A percentile compares a stretch with the other conserved stretches of the same genome.
Conservation (phyloP, 768 basidiomycete genomes). For the Cubamyces sp. region DNA sequence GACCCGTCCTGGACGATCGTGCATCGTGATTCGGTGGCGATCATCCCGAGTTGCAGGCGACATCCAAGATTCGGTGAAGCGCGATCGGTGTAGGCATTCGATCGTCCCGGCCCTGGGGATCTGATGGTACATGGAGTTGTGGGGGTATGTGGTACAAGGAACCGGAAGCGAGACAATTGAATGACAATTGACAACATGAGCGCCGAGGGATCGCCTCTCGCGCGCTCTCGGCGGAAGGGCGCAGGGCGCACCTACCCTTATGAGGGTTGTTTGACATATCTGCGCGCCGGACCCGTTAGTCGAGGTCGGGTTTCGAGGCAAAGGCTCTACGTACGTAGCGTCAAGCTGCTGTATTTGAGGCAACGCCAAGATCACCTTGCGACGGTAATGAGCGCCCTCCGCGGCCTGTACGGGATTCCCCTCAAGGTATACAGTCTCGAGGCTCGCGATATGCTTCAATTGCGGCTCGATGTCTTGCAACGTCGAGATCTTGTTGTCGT, state of each 20-base stretch:
- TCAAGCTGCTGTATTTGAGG: slow-evolving; percentile 94
- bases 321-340: slow-evolving; percentile 73
- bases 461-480: slow-evolving; percentile 69
- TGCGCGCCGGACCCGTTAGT: neutral
- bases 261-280: slow-evolving; percentile 29
- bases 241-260: neutral
- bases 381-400: slow-evolving; percentile 78
- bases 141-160: slow-evolving; percentile 25
- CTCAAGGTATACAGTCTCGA: slow-evolving; percentile 94
- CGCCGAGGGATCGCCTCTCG: neutral
- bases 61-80: slow-evolving; percentile 18
- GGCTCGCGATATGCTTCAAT: slow-evolving; percentile 57
- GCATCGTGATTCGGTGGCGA: slow-evolving; percentile 18
- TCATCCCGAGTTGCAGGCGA: slow-evolving; percentile 15
- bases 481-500: slow-evolving; percentile 81
- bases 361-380: slow-evolving; percentile 87
- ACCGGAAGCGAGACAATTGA: neutral
- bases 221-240: neutral
- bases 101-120: slow-evolving; percentile 21
- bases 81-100: slow-evolving; percentile 21
- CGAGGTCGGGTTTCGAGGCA: neutral
- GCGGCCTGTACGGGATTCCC: slow-evolving; percentile 87
- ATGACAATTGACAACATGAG: neutral
- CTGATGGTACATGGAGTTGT: slow-evolving; percentile 22
- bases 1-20: slow-evolving; percentile 12